Conservation (phyloP, 164 flowering plant species). For the Chimonanthus salicifolius region DNA sequence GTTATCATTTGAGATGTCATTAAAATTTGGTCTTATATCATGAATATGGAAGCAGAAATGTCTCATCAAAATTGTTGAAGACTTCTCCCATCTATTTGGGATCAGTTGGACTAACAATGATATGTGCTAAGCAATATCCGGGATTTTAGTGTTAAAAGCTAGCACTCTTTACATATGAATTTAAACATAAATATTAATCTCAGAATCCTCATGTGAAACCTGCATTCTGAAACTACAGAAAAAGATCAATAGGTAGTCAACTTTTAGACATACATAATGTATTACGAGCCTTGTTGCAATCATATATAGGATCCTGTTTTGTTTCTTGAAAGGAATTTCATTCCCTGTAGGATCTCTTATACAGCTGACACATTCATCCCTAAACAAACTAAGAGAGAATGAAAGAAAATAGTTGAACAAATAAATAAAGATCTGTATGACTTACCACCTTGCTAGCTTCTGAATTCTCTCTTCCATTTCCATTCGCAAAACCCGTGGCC, state of each 20-base stretch:
- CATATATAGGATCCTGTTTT: neutral
- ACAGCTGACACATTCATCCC: neutral
- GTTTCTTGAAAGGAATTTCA: neutral
- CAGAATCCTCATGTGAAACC: neutral
- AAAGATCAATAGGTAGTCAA: neutral
- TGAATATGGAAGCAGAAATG: neutral
- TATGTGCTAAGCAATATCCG: neutral
- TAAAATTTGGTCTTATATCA: neutral
- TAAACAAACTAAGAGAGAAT: neutral
- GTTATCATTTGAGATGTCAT: neutral
- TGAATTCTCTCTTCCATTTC: slow-evolving; percentile 90
- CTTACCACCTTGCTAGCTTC: slow-evolving; percentile 71
- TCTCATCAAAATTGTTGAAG: neutral
- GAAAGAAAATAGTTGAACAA: neutral
- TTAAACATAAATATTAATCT: no score
- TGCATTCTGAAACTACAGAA: neutral
- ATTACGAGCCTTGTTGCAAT: neutral
- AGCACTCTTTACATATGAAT: neutral
- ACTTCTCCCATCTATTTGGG: neutral
- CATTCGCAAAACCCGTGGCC: slow-evolving; percentile 42
- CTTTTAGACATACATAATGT: neutral
- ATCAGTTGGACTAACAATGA: neutral
- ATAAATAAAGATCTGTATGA: slow-evolving; percentile 1
- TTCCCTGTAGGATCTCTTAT: neutral
- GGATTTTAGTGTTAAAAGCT: neutral